Evolutionary conservation across 495 filamentous ascomycete species (phyloP).

Genomic region (Aspergillus biplanus): DNA sequence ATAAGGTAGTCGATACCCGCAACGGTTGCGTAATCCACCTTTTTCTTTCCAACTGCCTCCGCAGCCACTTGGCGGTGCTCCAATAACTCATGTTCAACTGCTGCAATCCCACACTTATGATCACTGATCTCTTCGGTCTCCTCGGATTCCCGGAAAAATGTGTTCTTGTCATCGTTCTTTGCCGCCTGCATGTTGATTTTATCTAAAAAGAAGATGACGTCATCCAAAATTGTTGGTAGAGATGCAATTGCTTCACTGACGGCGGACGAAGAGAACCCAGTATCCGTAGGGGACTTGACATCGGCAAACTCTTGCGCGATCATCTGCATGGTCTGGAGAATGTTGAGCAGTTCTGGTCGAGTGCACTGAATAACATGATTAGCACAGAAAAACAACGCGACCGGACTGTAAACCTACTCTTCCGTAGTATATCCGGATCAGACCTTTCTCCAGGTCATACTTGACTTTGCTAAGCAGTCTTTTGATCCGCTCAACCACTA

Average conservation of each 20-base stretch:
- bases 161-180: constrained; percentile 84
- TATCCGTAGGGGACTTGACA: constrained; percentile 65
- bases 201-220: constrained; percentile 73
- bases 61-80: constrained; percentile 73
- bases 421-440: constrained; percentile 96
- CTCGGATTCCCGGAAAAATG: constrained; percentile 85
- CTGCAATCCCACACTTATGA: constrained; percentile 89
- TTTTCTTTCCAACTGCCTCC: constrained; percentile 67
- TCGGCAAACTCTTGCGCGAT: constrained; percentile 74
- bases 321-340: constrained; percentile 81
- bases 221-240: constrained; percentile 74
- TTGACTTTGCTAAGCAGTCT: constrained; percentile 69
- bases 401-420: constrained; percentile 49
- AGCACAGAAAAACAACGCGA: constrained; percentile 21
- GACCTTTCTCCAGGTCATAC: constrained; percentile 84
- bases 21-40: constrained; percentile 76
- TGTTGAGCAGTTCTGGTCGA: constrained; percentile 82
- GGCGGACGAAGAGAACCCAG: constrained; percentile 72
- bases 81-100: constrained; percentile 84
- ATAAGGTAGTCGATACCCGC: constrained; percentile 93
- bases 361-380: constrained; percentile 61
- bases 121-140: constrained; percentile 85
- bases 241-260: constrained; percentile 74
- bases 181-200: constrained; percentile 87
- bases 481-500: constrained; percentile 72